Base-by-base conservation (phyloP, 1,139 yeast species). In the Nakaseomyces bracarensis region DNA sequence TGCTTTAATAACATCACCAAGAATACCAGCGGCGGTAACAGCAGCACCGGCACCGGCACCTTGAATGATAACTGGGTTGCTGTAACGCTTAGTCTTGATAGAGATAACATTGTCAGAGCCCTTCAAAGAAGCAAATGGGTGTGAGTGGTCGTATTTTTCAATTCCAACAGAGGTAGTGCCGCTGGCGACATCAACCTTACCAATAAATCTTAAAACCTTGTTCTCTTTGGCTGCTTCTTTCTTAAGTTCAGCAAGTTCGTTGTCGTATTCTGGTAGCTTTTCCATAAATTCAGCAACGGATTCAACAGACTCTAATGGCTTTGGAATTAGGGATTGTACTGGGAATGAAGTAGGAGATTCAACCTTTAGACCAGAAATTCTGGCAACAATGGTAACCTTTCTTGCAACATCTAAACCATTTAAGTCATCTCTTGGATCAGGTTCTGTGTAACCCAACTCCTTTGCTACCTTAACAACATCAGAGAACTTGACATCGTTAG, bases 11-110 rank as follows among this genome's bases (percentile, higher is more conserved):
- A 85, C 79, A 63, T 91, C 98, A 41, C 94, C 95, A 56, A 91
- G 74, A 39, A 93, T 96, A 65, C 98, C 98, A 64, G 93, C 95
- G 47, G 99, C 98, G 43, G 99, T 91, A 43, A 91, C 97, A 34
- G 81, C 97, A 46, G 95, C 96, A 66, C 98, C 98, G 27, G 98
- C 98, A 65, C 96, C 98, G 34, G 98, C 98, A 66, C 99, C 98
- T 72, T 91, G 98, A 53, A 91, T 75, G 51, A 91, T 82, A 64
- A 91, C 74, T 45, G 98, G 98, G 65, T 85, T 86, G 38, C 83
- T 76, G 66, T 91, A 91, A 69, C 98, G 83, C 56, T 83, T 79
- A 27, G 96, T 82, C 63, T 80, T 82, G 67, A 91, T 83, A 15
- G 96, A 79, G 48, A 93, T 83, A 46, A 93, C 96, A 60, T 93